These are phyloP conservation scores for Mercurialis annua DNA, from an alignment of 345 rosid species.

Conservation along the genomic window DNA sequence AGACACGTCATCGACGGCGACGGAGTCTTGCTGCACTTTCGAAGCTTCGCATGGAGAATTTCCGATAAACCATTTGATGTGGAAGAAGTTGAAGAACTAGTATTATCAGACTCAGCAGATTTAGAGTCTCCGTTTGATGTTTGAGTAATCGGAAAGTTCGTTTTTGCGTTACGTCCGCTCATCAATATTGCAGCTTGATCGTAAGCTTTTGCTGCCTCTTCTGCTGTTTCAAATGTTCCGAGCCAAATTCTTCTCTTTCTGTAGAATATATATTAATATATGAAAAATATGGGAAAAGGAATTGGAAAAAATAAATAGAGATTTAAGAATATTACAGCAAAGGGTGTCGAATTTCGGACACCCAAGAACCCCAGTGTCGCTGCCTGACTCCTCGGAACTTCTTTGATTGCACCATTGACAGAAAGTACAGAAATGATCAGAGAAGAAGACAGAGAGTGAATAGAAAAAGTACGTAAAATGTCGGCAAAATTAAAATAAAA, in stretches of 20 bases:
- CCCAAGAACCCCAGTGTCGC: constrained; percentile 36
- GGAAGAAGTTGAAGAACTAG: constrained; percentile 16
- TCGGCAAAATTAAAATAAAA: constrained; percentile 17
- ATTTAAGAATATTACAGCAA: constrained; percentile 17
- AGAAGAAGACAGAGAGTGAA: neutral
- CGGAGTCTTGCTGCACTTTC: constrained; percentile 55
- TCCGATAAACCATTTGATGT: constrained; percentile 41
- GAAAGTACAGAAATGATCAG: neutral
- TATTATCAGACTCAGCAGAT: neutral
- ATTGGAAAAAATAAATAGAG: neutral
- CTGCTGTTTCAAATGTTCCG: constrained; percentile 44
- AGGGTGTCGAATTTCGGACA: constrained; percentile 33
- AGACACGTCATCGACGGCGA: constrained; percentile 75
- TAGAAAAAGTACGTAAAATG: neutral
- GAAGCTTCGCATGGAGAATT: constrained; percentile 54
- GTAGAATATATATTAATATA: neutral
- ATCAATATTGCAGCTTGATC: constrained; percentile 42
- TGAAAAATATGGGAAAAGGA: neutral
- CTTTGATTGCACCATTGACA: constrained; percentile 28
- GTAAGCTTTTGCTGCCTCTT: constrained; percentile 33
- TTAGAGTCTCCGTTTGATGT: constrained; percentile 15
- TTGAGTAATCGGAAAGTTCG: constrained; percentile 32
- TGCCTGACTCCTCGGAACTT: constrained; percentile 34
- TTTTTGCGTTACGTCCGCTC: constrained; percentile 42
- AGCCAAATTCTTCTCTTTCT: constrained; percentile 47